Evolutionary conservation across 2,329 filamentous ascomycete genomes (phyloP).

Genomic region (Phialophora tarda): DNA sequence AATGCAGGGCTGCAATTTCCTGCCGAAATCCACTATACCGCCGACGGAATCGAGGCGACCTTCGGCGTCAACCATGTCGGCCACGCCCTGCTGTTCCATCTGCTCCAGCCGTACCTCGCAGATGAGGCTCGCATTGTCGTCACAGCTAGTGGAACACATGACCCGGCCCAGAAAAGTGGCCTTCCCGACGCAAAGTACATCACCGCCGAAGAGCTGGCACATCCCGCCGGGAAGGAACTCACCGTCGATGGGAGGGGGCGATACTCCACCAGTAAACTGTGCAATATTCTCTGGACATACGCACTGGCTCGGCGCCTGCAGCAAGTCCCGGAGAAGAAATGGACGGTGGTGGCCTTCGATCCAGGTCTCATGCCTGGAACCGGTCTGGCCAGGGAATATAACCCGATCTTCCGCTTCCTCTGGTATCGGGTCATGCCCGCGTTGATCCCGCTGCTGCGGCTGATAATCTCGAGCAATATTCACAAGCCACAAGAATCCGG

Average conservation of each 20-base stretch:
- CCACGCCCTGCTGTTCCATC: constrained; percentile 57
- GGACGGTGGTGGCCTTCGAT: constrained; percentile 54
- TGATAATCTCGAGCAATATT: constrained; percentile 46
- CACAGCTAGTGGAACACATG: constrained; percentile 55
- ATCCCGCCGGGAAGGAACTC: constrained; percentile 44
- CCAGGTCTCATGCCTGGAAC: constrained; percentile 59
- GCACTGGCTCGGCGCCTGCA: constrained; percentile 50
- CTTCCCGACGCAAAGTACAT: constrained; percentile 53
- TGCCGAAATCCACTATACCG: constrained; percentile 43
- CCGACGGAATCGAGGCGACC: constrained; percentile 54
- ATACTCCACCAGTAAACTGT: constrained; percentile 55
- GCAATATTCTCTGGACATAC: constrained; percentile 58
- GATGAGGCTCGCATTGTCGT: constrained; percentile 53
- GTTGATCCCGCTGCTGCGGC: constrained; percentile 47
- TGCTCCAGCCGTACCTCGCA: constrained; percentile 51
- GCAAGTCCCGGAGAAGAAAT: constrained; percentile 39
- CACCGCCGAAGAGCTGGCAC: constrained; percentile 54
- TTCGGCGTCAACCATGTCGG: constrained; percentile 60
- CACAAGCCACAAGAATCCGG: constrained; percentile 51
- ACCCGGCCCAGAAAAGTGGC: constrained; percentile 52
- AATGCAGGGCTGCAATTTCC: constrained; percentile 58
- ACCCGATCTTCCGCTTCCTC: constrained; percentile 42
- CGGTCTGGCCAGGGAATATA: constrained; percentile 48
- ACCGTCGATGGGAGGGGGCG: constrained; percentile 47
- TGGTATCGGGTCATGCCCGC: constrained; percentile 47